Base-by-base conservation (phyloP, 495 filamentous ascomycete genomes). In the Mytilinidion resinicola region DNA sequence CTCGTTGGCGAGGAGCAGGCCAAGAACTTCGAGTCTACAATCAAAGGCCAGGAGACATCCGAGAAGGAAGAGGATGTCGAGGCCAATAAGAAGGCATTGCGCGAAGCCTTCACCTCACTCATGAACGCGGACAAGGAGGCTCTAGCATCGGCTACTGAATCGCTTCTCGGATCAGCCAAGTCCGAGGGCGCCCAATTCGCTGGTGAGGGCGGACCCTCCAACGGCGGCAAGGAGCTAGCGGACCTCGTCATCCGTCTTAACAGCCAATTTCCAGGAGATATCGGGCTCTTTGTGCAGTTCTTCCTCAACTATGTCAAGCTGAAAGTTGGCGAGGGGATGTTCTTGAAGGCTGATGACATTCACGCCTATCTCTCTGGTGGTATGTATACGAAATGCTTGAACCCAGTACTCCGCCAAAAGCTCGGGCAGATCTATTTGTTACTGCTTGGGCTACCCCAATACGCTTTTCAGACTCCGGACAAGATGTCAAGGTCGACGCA, bases 261-360 rank as follows among this genome's bases (percentile, higher is more conserved):
- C 74, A 67, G 76, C 21, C 83, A 91, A 59, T 92, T 91, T 66
- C 87, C 88, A 6, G 76, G 78, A 37, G 88, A 92, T 55, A 83
- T 91, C 61, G 88, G 88, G 3, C 72, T 87, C 8, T 90, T 91
- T 64, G 85, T 89, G 11, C 77, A 86, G 54, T 89, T 91, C 74
- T 87, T 90, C 74, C 79, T 91, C 50, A 91, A 91, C 76, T 90
- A 88, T 63, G 83, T 91, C 65, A 82, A 81, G 62, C 77, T 98
- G 11, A 75, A 85, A 15, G 81, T 90, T 9, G 93, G 93, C 35
- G 92, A 98, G 72, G 93, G 91, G 14, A 90, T 98, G 79, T 98
- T 96, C 75, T 76, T 98, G 20, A 89, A 88, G 65, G 93, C 93
- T 14, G 90, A 98, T 66, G 93, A 96, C 64, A 96, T 96, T 59